Base-by-base conservation (phyloP, 495 filamentous ascomycete species). In the Hyaloscypha hepaticicola region DNA sequence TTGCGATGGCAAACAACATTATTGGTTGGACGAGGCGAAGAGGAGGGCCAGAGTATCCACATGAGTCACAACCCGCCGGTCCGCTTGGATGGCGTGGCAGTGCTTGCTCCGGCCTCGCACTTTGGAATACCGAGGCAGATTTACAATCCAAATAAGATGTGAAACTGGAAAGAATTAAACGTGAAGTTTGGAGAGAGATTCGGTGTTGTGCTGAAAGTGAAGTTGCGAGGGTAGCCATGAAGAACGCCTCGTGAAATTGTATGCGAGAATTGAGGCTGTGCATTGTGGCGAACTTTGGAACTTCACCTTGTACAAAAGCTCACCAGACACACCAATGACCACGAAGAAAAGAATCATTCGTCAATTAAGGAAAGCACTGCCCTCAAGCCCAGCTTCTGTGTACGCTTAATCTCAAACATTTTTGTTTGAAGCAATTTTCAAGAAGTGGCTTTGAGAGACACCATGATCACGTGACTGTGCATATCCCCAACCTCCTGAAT, bases 121-220 rank as follows among this genome's bases (percentile, higher is more conserved):
- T 31, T 60, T 50, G 58, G 58, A 34, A 16, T 21, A 29, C 58
- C 38, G 58, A 60, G 58, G 58, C 58, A 60, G 58, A 50, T 27
- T 60, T 28, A 25, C 22, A 53, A 53, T 9, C 50, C 9, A 25
- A 28, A 53, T 6, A 19, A 24, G 22, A 28, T 25, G 50, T 26
- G 26, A 53, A 53, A 7, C 16, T 7, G n/a, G 38, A 19, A 45
- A 26, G 21, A 26, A 3, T 25, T 28, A 26, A 53, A 1, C 4
- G 50, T 19, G 21, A 25, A 21, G 12, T 24, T 16, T 4, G 6
- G 22, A 28, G 26, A 7, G 8, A 16, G 11, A 53, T 11, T 28
- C 50, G 19, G 48, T 24, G 2, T 24, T 25, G 50, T 24, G 22
- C 11, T 8, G 8, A 8, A 19, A 45, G 50, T 53, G 50, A 53